Conservation (phyloP, 768 basidiomycete species). For the Tephrocybe sp. region DNA sequence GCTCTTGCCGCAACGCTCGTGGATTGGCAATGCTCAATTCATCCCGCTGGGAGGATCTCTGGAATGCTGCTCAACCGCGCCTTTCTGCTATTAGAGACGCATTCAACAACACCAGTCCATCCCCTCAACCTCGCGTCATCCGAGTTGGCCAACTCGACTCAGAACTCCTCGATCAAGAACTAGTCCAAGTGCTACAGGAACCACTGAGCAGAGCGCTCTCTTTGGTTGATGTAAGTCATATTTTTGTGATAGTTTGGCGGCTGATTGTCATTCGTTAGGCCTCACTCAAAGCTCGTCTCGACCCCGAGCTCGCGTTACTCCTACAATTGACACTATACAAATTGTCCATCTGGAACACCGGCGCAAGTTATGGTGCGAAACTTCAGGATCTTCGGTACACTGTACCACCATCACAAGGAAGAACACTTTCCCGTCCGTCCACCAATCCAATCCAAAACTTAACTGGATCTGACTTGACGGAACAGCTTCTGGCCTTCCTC, state of each 20-base stretch:
- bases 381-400: slow-evolving; percentile 75
- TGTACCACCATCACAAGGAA: slow-evolving; percentile 23
- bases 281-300: slow-evolving; percentile 56
- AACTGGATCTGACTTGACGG: slow-evolving; percentile 10
- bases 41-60: slow-evolving; percentile 56
- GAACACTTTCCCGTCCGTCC: slow-evolving; percentile 35
- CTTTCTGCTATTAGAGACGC: slow-evolving; percentile 47
- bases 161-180: slow-evolving; percentile 84
- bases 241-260: neutral
- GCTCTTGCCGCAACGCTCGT: neutral
- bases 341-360: slow-evolving; percentile 76
- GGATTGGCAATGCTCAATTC: slow-evolving; percentile 17
- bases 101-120: slow-evolving; percentile 26
- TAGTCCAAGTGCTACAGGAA: slow-evolving; percentile 76
- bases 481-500: slow-evolving; percentile 66
- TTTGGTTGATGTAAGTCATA: slow-evolving; percentile 58
- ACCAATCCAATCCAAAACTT: slow-evolving; percentile 9
- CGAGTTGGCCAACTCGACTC: slow-evolving; percentile 93
- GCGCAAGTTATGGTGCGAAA: slow-evolving; percentile 80
- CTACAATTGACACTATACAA: slow-evolving; percentile 76
- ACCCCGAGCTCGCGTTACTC: slow-evolving; percentile 71
- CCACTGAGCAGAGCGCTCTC: slow-evolving; percentile 75
- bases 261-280: slow-evolving; percentile 39
- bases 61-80: slow-evolving; percentile 56
- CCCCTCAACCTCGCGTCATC: slow-evolving; percentile 46